Evolutionary conservation across 2,329 filamentous ascomycete genomes (phyloP), one percentile per base, ranked within the genome.

Genomic region (Fusarium drepaniforme): DNA sequence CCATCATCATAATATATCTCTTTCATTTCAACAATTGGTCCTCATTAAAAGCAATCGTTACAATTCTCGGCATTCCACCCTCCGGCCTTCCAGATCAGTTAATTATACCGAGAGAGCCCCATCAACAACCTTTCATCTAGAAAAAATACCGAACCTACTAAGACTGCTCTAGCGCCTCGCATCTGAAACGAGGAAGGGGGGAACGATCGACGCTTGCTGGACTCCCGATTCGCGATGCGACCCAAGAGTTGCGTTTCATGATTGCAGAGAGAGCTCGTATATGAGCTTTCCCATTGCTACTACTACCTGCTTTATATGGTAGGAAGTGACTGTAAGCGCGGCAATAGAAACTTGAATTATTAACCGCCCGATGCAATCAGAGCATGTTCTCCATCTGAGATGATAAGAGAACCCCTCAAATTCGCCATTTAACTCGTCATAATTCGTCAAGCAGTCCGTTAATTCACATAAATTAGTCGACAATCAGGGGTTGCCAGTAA

Each of bases 151-250:
- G 58, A 57, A 56, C n/a, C 7, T 33, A 38, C 53, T 15, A 67
- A 71, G 56, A 51, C 25, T 28, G 15, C 33, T 13, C 64, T 68
- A 72, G 72, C 72, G 72, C 64, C 72, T 72, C 51, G 68, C 64
- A 74, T 75, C 69, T 75, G 72, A 75, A 75, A 75, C 72, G 18
- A 42, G 46, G 49, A 53, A 44, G 68, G 62, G 35, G 46, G 25
- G 25, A 40, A 38, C 35, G 65, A 70, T 73, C 68, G 66, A 68
- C 64, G 59, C 21, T 49, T 58, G 51, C 58, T 40, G 8, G 30
- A 35, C 25, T 16, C n/a, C 38, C 65, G 51, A 72, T 72, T 57
- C 58, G 49, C 53, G 63, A 58, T 6, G 18, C 25, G 37, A 33
- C 63, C 28, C 37, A 30, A 46, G 21, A 53, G 25, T 44, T 25